phyloP scores from a whole-genome alignment of 1,284 basidiomycete genomes.

The Wallemia hederae region DNA sequence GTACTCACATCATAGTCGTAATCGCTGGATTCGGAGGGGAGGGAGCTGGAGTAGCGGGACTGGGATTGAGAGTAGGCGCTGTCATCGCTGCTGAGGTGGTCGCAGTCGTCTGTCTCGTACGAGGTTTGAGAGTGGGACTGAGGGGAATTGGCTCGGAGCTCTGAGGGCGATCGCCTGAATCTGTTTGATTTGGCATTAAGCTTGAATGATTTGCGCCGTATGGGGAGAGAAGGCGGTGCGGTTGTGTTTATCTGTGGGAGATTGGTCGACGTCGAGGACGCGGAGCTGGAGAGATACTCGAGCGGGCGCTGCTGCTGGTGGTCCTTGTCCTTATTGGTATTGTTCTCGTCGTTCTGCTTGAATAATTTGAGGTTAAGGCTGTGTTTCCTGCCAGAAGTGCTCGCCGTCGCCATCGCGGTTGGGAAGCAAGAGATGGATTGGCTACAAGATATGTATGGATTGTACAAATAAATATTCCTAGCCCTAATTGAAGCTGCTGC shows the following conservation, averaged over 20 bases:
- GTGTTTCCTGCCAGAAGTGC: not conserved
- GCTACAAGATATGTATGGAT: not conserved
- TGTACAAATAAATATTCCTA: not conserved
- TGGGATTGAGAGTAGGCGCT: not conserved
- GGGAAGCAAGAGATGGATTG: not conserved
- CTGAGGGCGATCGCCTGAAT: not conserved
- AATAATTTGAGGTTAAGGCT: not conserved
- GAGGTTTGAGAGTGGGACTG: not conserved
- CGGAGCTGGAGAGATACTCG: not conserved
- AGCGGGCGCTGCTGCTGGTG: not conserved
- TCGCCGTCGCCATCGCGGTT: not conserved
- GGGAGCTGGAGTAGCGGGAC: not conserved
- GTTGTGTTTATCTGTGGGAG: not conserved
- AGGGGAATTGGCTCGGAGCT: not conserved
- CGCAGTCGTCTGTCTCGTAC: not conserved
- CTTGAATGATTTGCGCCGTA: not conserved
- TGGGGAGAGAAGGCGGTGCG: not conserved
- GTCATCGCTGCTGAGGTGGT: not conserved
- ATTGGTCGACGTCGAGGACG: not conserved
- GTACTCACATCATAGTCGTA: not conserved
- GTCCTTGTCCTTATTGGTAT: not conserved
- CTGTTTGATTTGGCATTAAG: not conserved
- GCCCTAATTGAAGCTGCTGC: not conserved
- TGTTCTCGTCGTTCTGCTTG: not conserved
- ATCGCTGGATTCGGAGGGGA: not conserved